Evolutionary conservation across 768 basidiomycete genomes (phyloP), one percentile per base, ranked within the genome.

Genomic region (Hydnomerulius pinastri): DNA sequence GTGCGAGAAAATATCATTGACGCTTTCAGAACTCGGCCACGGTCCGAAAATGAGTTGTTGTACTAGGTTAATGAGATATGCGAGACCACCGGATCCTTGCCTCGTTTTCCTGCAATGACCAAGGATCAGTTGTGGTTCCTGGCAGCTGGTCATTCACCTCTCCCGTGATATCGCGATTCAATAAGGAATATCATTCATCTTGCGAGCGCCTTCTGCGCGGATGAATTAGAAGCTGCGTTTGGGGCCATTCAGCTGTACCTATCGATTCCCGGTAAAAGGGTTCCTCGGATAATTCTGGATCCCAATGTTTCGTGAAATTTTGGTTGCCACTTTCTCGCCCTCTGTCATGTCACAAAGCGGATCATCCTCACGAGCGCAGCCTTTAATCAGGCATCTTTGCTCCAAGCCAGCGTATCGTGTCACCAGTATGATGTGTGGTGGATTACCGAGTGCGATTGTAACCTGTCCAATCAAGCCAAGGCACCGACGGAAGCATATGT

Each of bases 401-500:
- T n/a, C n/a, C n/a, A n/a, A n/a, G n/a, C n/a, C n/a, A n/a, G n/a
- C n/a, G n/a, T n/a, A n/a, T n/a, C n/a, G n/a, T n/a, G n/a, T n/a
- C n/a, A n/a, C n/a, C n/a, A n/a, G n/a, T n/a, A n/a, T n/a, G n/a
- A n/a, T n/a, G n/a, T n/a, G n/a, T n/a, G n/a, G n/a, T n/a, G n/a
- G n/a, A n/a, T n/a, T n/a, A n/a, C n/a, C n/a, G n/a, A n/a, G n/a
- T n/a, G n/a, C n/a, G n/a, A n/a, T n/a, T n/a, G n/a, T n/a, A n/a
- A n/a, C n/a, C n/a, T n/a, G n/a, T n/a, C n/a, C 30, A 15, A 32
- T 32, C 7, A 32, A 32, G 30, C 15, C 49, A 35, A 63, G 61
- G 61, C 57, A 62, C 61, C 58, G 55, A 58, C 55, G 58, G 53
- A 48, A 53, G 49, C 28, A 20, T 30, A 55, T n/a, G 39, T 29